phyloP scores from a whole-genome alignment of 352 stramenopile genomes.

The Hyaloperonospora brassicae region DNA sequence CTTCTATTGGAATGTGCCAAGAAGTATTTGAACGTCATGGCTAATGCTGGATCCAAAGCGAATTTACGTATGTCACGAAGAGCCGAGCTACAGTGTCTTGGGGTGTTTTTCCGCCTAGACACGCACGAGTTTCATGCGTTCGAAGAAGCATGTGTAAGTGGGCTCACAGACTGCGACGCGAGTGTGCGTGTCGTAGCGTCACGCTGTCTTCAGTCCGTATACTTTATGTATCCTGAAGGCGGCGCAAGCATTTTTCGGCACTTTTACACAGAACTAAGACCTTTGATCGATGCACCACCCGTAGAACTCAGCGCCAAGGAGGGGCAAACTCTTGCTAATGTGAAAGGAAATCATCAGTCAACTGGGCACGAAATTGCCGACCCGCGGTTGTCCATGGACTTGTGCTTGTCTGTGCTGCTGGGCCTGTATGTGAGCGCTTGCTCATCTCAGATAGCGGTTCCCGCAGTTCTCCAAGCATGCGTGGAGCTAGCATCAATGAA shows the following conservation, averaged over 20 bases:
- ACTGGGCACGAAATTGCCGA: constrained; percentile 6
- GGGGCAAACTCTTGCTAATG: not conserved
- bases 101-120: constrained; percentile 63
- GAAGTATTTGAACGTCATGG: constrained; percentile 26
- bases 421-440: constrained; percentile 63
- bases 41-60: constrained; percentile 9
- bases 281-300: constrained; percentile 17
- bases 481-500: constrained; percentile 37
- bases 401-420: constrained; percentile 39
- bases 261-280: constrained; percentile 29
- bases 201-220: constrained; percentile 51
- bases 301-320: not conserved
- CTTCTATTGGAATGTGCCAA: constrained; percentile 38
- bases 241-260: constrained; percentile 47
- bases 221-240: constrained; percentile 79
- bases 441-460: constrained; percentile 46
- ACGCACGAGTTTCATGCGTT: constrained; percentile 46
- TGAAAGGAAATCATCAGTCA: constrained; percentile 4
- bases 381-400: constrained; percentile 25
- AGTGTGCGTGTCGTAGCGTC: constrained; percentile 46
- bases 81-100: constrained; percentile 41
- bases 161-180: constrained; percentile 45
- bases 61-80: constrained; percentile 26
- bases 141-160: constrained; percentile 36
- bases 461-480: constrained; percentile 44